Percentiles rank a stretch among this genome's conserved stretches.
These are phyloP conservation scores for Fomitopsis schrenkii DNA, from an alignment of 1,284 basidiomycete genomes.

Conservation along the genomic window DNA sequence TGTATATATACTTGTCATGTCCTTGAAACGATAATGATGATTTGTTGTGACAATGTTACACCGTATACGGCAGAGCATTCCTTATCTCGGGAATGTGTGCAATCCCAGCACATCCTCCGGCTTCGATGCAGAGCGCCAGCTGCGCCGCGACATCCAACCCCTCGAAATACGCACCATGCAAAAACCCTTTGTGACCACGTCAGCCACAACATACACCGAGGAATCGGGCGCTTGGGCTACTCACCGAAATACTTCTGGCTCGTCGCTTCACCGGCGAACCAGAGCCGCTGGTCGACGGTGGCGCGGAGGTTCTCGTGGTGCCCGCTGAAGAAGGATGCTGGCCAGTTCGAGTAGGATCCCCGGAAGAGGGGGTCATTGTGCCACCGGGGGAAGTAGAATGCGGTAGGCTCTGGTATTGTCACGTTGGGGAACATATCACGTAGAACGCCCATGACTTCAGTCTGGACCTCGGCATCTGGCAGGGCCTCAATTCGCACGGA, in stretches of 20 bases:
- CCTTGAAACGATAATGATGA: no score
- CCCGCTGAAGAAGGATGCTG: constrained; percentile 45
- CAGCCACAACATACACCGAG: not conserved
- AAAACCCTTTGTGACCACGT: constrained; percentile 21
- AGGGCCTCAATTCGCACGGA: constrained; percentile 52
- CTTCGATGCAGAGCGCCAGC: constrained; percentile 36
- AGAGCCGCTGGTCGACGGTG: constrained; percentile 44
- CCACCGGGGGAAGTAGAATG: constrained; percentile 57
- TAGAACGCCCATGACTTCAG: constrained; percentile 51
- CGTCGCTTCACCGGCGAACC: constrained; percentile 63
- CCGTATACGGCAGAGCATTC: constrained; percentile 12
- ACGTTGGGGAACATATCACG: constrained; percentile 52
- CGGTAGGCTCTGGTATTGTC: constrained; percentile 45
- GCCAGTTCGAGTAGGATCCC: constrained; percentile 71
- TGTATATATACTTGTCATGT: no score
- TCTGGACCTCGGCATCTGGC: constrained; percentile 42
- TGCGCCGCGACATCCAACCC: constrained; percentile 28
- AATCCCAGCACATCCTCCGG: constrained; percentile 24
- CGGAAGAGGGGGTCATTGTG: constrained; percentile 49
- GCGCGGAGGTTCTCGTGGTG: constrained; percentile 55
- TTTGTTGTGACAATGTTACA: not conserved
- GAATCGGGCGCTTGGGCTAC: constrained; percentile 13
- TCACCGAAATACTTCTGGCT: constrained; percentile 52
- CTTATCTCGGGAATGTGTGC: constrained; percentile 21
- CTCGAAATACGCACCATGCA: constrained; percentile 33